A percentile compares a stretch with the other conserved stretches of the same genome.
Evolutionary conservation across 2,329 filamentous ascomycete genomes (phyloP).

Genomic region (Akanthomyces dipterigenus): DNA sequence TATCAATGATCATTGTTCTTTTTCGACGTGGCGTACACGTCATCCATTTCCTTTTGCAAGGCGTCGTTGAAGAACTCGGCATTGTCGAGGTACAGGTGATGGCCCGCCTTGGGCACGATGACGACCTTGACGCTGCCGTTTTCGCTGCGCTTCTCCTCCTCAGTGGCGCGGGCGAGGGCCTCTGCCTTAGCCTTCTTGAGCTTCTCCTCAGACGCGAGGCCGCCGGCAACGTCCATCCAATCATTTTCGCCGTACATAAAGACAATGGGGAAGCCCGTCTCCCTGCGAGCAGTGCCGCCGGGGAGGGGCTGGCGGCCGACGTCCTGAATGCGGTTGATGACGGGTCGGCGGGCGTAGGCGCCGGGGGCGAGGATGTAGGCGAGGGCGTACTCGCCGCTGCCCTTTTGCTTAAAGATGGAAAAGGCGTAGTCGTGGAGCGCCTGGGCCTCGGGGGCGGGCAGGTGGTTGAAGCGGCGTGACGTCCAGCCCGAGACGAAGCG

Average conservation of each 20-base stretch:
- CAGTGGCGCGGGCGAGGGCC: constrained; percentile 53
- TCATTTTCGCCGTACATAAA: constrained; percentile 97
- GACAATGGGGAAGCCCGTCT: constrained; percentile 72
- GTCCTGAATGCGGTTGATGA: constrained; percentile 80
- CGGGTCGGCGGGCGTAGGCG: constrained; percentile 79
- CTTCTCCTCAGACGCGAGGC: constrained; percentile 71
- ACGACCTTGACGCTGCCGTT: constrained; percentile 78
- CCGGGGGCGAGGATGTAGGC: constrained; percentile 90
- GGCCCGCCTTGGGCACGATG: constrained; percentile 58
- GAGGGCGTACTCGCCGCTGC: constrained; percentile 88
- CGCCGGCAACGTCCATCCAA: constrained; percentile 96
- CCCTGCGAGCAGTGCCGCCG: constrained; percentile 25
- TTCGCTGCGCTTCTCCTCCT: constrained; percentile 63
- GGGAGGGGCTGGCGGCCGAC: constrained; percentile 66
- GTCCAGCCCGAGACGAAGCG: constrained; percentile 94
- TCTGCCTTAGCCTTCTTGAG: constrained; percentile 61
- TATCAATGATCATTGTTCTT: not conserved
- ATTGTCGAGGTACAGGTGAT: constrained; percentile 56
- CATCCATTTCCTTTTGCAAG: constrained; percentile 46
- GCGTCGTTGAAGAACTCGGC: constrained; percentile 50
- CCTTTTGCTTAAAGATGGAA: constrained; percentile 84
- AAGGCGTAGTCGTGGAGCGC: constrained; percentile 92
- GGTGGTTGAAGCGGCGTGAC: constrained; percentile 81
- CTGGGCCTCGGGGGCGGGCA: constrained; percentile 72
- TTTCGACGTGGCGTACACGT: constrained; percentile 32